Conservation (phyloP, 2,329 filamentous ascomycete genomes). For the Neonectria magnoliae region DNA sequence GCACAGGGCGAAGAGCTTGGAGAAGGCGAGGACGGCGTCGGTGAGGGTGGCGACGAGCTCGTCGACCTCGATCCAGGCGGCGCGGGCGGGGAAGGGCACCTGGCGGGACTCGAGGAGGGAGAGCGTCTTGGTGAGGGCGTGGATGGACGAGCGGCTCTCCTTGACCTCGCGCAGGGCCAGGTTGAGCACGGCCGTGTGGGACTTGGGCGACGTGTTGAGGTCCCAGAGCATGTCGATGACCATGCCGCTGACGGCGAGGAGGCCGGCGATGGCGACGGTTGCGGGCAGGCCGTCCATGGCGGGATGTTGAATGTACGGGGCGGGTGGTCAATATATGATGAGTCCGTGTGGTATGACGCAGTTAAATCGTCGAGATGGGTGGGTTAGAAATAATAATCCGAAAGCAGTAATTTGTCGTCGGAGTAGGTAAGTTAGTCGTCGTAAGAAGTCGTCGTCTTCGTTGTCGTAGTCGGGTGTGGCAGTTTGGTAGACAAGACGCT, state of each 20-base stretch:
- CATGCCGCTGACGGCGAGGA: constrained; percentile 48
- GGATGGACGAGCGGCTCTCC: constrained; percentile 51
- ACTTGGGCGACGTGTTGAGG: constrained; percentile 45
- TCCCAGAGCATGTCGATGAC: constrained; percentile 49
- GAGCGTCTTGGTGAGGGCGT: constrained; percentile 50
- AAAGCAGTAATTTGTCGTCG: not conserved
- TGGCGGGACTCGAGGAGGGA: constrained; percentile 46
- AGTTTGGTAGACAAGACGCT: not conserved
- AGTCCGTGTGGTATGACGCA: not conserved
- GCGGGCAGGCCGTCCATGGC: constrained; percentile 44
- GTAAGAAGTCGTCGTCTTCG: not conserved
- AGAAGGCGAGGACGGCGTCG: constrained; percentile 50
- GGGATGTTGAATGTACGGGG: not conserved
- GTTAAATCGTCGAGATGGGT: not conserved
- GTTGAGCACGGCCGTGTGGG: constrained; percentile 42
- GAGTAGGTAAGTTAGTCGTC: not conserved
- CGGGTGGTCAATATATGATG: not conserved
- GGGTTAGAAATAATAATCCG: not conserved
- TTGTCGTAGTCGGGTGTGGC: not conserved
- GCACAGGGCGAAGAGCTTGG: constrained; percentile 46
- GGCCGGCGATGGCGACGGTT: constrained; percentile 50
- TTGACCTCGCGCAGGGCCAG: constrained; percentile 49
- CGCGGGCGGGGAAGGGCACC: constrained; percentile 49
- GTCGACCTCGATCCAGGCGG: constrained; percentile 49
- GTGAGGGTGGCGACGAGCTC: constrained; percentile 49